Evolutionary conservation across 1,139 yeast species (phyloP).

Genomic region (Candida anutae): DNA sequence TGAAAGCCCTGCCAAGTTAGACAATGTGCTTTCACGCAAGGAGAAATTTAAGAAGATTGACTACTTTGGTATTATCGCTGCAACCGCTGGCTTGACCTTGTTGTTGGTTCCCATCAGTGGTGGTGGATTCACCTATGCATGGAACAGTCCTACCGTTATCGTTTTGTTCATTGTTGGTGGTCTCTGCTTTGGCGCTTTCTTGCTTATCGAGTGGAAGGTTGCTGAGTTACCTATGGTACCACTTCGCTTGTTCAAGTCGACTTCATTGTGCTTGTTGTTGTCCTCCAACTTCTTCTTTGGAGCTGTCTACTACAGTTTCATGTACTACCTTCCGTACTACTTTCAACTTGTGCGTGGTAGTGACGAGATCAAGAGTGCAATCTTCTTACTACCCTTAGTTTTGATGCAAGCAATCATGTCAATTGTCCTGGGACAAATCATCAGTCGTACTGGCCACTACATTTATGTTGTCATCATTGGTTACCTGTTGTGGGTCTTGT

Average conservation of each 20-base stretch:
- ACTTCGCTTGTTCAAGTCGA: conserved; percentile 32
- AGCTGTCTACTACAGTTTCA: conserved; percentile 35
- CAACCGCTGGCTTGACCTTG: conserved; percentile 36
- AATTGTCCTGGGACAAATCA: conserved; percentile 34
- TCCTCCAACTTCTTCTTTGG: conserved; percentile 43
- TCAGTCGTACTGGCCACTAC: conserved; percentile 36
- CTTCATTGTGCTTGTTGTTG: conserved; percentile 33
- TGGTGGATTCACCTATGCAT: conserved; percentile 43
- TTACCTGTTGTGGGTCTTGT: conserved; percentile 34
- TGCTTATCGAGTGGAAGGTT: conserved; percentile 41
- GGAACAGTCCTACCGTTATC: conserved; percentile 46
- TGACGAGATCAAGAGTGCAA: conserved; percentile 29
- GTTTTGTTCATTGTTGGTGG: conserved; percentile 41
- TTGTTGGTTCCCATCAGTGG: conserved; percentile 45
- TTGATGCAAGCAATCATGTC: conserved; percentile 33
- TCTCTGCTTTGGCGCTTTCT: conserved; percentile 27
- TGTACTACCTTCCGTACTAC: conserved; percentile 44
- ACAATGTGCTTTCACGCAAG: conserved; percentile 15
- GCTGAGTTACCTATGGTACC: conserved; percentile 52
- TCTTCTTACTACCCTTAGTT: conserved; percentile 36
- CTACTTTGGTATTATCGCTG: conserved; percentile 39
- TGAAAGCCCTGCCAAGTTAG: conserved; percentile 15
- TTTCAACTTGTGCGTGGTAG: conserved; percentile 42
- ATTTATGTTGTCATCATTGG: conserved; percentile 35
- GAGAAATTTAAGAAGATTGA: conserved; percentile 39